These are phyloP conservation scores for Fusarium tanahbumbuense DNA, from an alignment of 2,329 filamentous ascomycete species.

Conservation along the genomic window DNA sequence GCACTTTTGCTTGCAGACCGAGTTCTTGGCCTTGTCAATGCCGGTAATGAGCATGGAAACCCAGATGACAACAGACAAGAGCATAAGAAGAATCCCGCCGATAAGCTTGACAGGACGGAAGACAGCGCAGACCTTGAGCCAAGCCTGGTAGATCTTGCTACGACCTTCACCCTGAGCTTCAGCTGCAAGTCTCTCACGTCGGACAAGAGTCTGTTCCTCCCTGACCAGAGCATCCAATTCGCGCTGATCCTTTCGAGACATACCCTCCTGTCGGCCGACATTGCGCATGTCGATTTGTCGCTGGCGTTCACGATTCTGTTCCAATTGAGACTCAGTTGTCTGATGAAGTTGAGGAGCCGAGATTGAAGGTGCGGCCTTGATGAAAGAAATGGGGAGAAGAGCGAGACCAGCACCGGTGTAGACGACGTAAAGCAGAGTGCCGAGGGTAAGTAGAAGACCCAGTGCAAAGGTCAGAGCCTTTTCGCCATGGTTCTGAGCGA, in stretches of 20 bases:
- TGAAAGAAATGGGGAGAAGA: constrained; percentile 87
- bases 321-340: constrained; percentile 82
- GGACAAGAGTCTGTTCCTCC: constrained; percentile 91
- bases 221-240: constrained; percentile 88
- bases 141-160: constrained; percentile 77
- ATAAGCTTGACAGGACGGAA: constrained; percentile 91
- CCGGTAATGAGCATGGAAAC: constrained; percentile 94
- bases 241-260: constrained; percentile 86
- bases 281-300: constrained; percentile 90
- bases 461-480: constrained; percentile 90
- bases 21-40: constrained; percentile 97
- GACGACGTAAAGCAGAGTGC: constrained; percentile 85
- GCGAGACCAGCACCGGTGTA: constrained; percentile 93
- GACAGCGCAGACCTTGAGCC: constrained; percentile 83
- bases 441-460: constrained; percentile 87
- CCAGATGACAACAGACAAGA: constrained; percentile 81
- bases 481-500: constrained; percentile 85
- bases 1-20: constrained; percentile 87
- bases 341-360: constrained; percentile 83
- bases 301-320: constrained; percentile 90
- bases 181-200: constrained; percentile 86
- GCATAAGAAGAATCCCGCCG: constrained; percentile 80
- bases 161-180: constrained; percentile 84
- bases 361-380: constrained; percentile 89
- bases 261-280: constrained; percentile 76